A percentile compares a stretch with the other conserved stretches of the same genome.
phyloP scores from a whole-genome alignment of 2,329 filamentous ascomycete species.

The Zymoseptoria ardabiliae region DNA sequence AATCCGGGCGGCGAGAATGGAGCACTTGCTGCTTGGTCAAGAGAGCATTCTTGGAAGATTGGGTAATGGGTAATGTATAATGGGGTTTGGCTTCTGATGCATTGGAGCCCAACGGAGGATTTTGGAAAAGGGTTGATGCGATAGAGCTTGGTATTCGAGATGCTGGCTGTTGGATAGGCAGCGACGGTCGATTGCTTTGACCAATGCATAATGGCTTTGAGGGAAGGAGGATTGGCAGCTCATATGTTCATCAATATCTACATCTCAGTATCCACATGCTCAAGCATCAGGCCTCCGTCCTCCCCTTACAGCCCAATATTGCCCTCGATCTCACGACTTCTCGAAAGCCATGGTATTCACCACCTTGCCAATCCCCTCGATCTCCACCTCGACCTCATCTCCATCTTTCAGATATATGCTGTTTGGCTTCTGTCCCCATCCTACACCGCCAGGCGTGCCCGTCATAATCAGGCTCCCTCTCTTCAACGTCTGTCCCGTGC shows the following conservation, averaged over 20 bases:
- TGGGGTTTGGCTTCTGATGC: too few relatives aligned
- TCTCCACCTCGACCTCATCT: constrained; percentile 29
- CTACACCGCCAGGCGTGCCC: constrained; percentile 39
- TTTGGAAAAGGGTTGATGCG: neutral
- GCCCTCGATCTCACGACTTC: constrained; percentile 4
- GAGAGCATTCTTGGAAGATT: neutral
- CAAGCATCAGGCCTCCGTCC: neutral
- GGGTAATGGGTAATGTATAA: neutral
- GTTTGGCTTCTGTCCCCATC: constrained; percentile 26
- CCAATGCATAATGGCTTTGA: neutral
- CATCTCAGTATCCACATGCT: neutral
- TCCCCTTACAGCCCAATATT: neutral
- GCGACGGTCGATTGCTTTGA: neutral
- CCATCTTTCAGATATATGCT: constrained; percentile 27
- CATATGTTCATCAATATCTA: neutral
- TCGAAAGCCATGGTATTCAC: constrained; percentile 29
- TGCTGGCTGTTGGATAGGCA: neutral
- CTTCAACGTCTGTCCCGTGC: constrained; percentile 37
- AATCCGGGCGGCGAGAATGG: too few relatives aligned
- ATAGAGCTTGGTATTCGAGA: neutral
- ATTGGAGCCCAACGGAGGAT: neutral
- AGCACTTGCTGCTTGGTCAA: neutral
- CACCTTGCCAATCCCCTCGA: constrained; percentile 28
- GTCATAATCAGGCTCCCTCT: constrained; percentile 46
- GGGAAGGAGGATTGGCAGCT: neutral